These are phyloP conservation scores for Trypanosoma vivax DNA, from an alignment of 208 protist genomes.

Conservation along the genomic window DNA sequence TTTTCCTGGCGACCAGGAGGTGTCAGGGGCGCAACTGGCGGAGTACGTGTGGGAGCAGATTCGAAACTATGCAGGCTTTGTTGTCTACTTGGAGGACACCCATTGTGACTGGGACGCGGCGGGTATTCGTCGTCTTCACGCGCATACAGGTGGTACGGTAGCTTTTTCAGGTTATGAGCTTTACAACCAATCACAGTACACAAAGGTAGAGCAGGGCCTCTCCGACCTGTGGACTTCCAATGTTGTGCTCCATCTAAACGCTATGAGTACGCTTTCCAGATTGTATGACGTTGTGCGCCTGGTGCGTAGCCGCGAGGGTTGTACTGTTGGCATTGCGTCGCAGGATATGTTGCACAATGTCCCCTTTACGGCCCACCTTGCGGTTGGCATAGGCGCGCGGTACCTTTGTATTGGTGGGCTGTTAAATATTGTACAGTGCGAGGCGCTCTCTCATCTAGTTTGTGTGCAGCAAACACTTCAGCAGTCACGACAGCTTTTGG, in stretches of 20 bases:
- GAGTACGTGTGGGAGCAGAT: constrained; percentile 70
- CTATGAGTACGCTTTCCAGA: constrained; percentile 15
- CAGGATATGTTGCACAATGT: constrained; percentile 9
- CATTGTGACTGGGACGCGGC: constrained; percentile 40
- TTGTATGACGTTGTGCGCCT: constrained; percentile 8
- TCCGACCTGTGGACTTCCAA: constrained; percentile 22
- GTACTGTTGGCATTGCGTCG: constrained; percentile 13
- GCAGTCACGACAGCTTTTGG: constrained; percentile 1
- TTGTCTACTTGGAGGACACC: constrained; percentile 67
- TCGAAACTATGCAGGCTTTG: constrained; percentile 18
- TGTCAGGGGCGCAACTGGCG: constrained; percentile 62
- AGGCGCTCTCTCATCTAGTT: constrained; percentile 21
- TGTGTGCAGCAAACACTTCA: constrained; percentile 19
- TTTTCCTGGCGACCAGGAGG: constrained; percentile 53
- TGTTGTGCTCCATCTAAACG: constrained; percentile 10
- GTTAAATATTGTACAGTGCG: constrained; percentile 13
- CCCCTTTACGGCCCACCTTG: constrained; percentile 15
- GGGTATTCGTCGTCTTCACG: constrained; percentile 44
- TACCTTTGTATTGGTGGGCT: constrained; percentile 25
- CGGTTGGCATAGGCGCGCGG: constrained; percentile 22
- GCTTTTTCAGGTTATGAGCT: constrained; percentile 18
- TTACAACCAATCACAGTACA: constrained; percentile 1
- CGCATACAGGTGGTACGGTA: constrained; percentile 17
- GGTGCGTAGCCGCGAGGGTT: constrained; percentile 10
- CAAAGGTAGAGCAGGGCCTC: constrained; percentile 6